Base-by-base conservation (phyloP, 2,329 filamentous ascomycete species). In the Achaetomium macrosporum region DNA sequence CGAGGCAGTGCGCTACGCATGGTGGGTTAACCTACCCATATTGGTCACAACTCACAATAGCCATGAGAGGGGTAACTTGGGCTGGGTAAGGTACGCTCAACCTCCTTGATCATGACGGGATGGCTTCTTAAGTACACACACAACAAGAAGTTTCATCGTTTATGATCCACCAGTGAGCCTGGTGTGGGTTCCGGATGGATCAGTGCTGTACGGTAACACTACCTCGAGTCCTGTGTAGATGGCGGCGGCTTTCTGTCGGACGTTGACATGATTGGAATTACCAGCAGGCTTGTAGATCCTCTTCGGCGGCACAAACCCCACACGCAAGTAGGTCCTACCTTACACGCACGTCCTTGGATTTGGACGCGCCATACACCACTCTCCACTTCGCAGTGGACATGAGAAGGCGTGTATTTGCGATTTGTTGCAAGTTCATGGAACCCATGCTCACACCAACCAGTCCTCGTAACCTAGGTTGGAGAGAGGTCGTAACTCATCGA, bases 331-430 rank as follows among this genome's bases (percentile, higher is more conserved):
- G 41, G 40, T 19, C 54, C 41, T 48, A 33, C 47, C 35, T 13
- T 42, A 51, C 50, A 50, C 56, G 42, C 47, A 47, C 42, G 16
- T 42, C 35, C 40, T 29, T 29, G 31, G 36, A 15, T 20, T 25
- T 31, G 45, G 53, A 56, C 56, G 56, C 54, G 56, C 56, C 53
- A 56, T 51, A 17, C 43, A 36, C 36, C 29, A 10, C 43, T 16
- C 12, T 25, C 29, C 15, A 30, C 25, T n/a, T 25, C 42, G 30
- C 36, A 39, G 25, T 39, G 50, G 39, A 50, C 55, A 53, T 49
- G 48, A 51, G 12, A 35, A 17, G 30, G 39, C 44, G 33, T 47
- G 50, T 43, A 36, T 42, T 42, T 20, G 37, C 19, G 31, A 47
- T 50, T 54, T 31, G 47, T 50, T 50, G 20, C 5, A 12, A 25